Base-by-base conservation (phyloP, 176 grass and related monocot genomes). In the Aegilops sharonensis region DNA sequence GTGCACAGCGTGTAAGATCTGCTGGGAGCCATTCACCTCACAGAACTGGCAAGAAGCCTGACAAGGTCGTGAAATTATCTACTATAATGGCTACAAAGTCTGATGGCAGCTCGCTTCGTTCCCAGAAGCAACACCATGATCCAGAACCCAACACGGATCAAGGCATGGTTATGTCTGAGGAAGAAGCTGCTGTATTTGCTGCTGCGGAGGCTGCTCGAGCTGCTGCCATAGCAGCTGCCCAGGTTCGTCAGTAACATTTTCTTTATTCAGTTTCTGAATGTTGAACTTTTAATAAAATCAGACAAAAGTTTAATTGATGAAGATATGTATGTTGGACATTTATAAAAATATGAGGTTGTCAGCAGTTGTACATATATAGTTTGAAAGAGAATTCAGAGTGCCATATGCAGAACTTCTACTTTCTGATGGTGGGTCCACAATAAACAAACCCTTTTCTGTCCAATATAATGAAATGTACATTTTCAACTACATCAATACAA, bases 111-210 rank as follows among this genome's bases (percentile, higher is more conserved):
- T 88, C 79, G 3, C 71, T 86, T 80, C 80, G 1, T 85, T 95
- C 88, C 23, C 84, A 90, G 68, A 92, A 87, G 79, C 79, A 89
- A 34, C 34, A 64, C 5, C 70, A 84, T 74, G 87, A 64, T 84
- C 15, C 54, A 23, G 83, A 94, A 81, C 70, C 84, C 71, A 81
- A 91, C 21, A 57, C 15, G 5, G 87, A 99, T 31, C 67, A 66
- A 31, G 85, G n/a, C 70, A 65, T 92, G 18, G 84, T 79, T 84
- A 85, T 94, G 73, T 99, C 97, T 11, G 77, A 92, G 87, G 97
- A 99, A 91, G 96, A 91, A 82, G 92, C 90, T 88, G 94, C 92
- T 79, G 92, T 90, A 70, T 94, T 91, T 34, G 92, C 97, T 95
- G 97, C 90, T 88, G 94, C 90, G 3, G 94, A 96, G 90, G 87